phyloP scores from a whole-genome alignment of 2,329 filamentous ascomycete species.

The Zymoseptoria pseudotritici region DNA sequence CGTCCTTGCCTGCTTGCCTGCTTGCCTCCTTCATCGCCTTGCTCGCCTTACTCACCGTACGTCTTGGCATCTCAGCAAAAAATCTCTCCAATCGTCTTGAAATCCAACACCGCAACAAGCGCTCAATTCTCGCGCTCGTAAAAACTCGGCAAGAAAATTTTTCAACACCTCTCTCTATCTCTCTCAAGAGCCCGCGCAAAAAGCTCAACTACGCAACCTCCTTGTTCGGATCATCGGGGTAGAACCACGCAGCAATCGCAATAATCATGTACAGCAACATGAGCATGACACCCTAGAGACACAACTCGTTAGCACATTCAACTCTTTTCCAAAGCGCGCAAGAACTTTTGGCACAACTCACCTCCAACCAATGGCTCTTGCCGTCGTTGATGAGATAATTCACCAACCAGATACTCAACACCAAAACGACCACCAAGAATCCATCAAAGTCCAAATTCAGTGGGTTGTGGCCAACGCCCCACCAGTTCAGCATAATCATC shows the following conservation, averaged over 20 bases:
- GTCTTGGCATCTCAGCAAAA: too few relatives aligned
- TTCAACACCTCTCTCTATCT: too few relatives aligned
- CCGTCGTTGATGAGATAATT: constrained; percentile 54
- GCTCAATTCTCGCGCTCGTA: too few relatives aligned
- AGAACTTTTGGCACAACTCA: constrained; percentile 42
- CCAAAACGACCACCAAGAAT: constrained; percentile 66
- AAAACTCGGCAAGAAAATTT: too few relatives aligned
- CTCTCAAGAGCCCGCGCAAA: too few relatives aligned
- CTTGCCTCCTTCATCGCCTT: too few relatives aligned
- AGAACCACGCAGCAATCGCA: constrained; percentile 51
- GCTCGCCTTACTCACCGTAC: too few relatives aligned
- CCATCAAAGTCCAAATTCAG: constrained; percentile 79
- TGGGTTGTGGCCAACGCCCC: constrained; percentile 43
- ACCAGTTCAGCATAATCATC: constrained; percentile 55
- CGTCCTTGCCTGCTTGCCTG: too few relatives aligned
- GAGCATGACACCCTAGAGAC: constrained; percentile 37
- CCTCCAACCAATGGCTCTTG: constrained; percentile 49
- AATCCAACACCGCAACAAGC: too few relatives aligned
- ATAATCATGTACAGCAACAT: constrained; percentile 49
- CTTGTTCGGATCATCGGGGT: constrained; percentile 7
- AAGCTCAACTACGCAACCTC: too few relatives aligned
- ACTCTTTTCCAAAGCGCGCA: not conserved
- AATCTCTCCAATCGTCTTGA: too few relatives aligned
- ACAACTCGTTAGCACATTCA: not conserved
- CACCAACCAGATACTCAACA: constrained; percentile 49